Percentiles rank a stretch among this genome's conserved stretches.
phyloP scores from a whole-genome alignment of 2,329 filamentous ascomycete genomes.

The Davidsoniella australis region DNA sequence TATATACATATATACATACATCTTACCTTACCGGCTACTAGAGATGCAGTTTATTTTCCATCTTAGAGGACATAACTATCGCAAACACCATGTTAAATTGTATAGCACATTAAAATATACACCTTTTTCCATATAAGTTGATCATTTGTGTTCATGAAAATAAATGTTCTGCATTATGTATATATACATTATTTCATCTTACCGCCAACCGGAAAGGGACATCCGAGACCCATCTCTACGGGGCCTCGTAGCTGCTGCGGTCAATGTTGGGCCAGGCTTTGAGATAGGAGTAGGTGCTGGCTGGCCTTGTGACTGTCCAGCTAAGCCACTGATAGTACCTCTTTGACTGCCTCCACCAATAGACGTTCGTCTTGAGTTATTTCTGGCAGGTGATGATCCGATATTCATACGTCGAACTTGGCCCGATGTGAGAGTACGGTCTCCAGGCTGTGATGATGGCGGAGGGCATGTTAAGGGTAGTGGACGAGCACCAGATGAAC shows the following conservation, averaged over 20 bases:
- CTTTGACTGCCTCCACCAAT: slow-evolving; percentile 19
- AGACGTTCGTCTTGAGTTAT: slow-evolving; percentile 20
- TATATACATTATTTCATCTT: neutral
- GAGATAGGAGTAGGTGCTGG: neutral
- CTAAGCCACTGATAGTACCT: slow-evolving; percentile 23
- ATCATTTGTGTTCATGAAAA: neutral
- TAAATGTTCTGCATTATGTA: neutral
- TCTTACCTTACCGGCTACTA: too few species aligned
- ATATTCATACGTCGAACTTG: slow-evolving; percentile 43
- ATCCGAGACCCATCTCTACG: slow-evolving; percentile 1
- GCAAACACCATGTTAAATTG: too few species aligned
- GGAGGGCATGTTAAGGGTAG: slow-evolving; percentile 38
- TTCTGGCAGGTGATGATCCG: slow-evolving; percentile 19
- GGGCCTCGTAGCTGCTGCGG: neutral
- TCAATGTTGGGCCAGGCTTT: neutral
- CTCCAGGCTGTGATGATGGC: slow-evolving; percentile 19
- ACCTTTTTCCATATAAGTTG: too few species aligned
- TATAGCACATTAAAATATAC: too few species aligned
- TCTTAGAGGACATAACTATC: too few species aligned
- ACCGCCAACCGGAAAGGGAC: neutral
- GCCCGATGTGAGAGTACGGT: slow-evolving; percentile 30
- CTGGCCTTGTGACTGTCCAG: slow-evolving; percentile 8
- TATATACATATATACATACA: too few species aligned
- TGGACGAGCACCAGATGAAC: slow-evolving; percentile 32
- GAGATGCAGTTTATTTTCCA: too few species aligned